These are phyloP conservation scores for Hortiboletus campestris DNA, from an alignment of 768 basidiomycete genomes.

Conservation along the genomic window DNA sequence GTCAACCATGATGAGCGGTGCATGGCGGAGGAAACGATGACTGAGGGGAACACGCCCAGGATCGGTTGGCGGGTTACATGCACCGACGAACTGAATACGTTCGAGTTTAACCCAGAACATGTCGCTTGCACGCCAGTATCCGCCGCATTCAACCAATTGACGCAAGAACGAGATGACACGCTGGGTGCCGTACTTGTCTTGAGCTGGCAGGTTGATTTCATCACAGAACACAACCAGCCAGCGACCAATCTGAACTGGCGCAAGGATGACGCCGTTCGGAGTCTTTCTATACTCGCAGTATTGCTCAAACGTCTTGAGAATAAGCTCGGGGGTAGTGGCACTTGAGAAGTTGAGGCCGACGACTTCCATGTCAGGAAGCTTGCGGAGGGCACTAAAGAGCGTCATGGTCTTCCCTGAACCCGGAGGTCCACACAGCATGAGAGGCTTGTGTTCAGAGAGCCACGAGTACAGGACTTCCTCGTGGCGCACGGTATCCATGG, in stretches of 20 bases:
- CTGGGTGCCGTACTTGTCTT: constrained; percentile 98
- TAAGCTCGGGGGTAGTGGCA: constrained; percentile 96
- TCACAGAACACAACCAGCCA: constrained; percentile 99
- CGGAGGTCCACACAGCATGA: constrained; percentile 98
- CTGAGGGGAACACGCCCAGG: constrained; percentile 98
- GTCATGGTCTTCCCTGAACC: constrained; percentile 99
- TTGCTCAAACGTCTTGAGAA: constrained; percentile 99
- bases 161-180: constrained; percentile 98
- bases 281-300: constrained; percentile 99
- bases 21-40: constrained; percentile 96
- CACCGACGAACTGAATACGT: constrained; percentile 99
- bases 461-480: constrained; percentile 99
- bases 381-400: constrained; percentile 93
- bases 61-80: constrained; percentile 98
- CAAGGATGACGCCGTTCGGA: constrained; percentile 94
- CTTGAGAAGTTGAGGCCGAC: constrained; percentile 99
- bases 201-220: constrained; percentile 96
- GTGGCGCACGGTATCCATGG: constrained; percentile 97
- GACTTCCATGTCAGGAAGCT: constrained; percentile 98
- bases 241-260: constrained; percentile 91
- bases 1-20: constrained; percentile 97
- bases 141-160: constrained; percentile 91
- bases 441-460: constrained; percentile 97
- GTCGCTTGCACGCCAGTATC: constrained; percentile 92
- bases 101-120: constrained; percentile 98